Evolutionary conservation across 345 rosid species (phyloP), one percentile per base, ranked within the genome.

Genomic region (Rubroshorea leprosula): DNA sequence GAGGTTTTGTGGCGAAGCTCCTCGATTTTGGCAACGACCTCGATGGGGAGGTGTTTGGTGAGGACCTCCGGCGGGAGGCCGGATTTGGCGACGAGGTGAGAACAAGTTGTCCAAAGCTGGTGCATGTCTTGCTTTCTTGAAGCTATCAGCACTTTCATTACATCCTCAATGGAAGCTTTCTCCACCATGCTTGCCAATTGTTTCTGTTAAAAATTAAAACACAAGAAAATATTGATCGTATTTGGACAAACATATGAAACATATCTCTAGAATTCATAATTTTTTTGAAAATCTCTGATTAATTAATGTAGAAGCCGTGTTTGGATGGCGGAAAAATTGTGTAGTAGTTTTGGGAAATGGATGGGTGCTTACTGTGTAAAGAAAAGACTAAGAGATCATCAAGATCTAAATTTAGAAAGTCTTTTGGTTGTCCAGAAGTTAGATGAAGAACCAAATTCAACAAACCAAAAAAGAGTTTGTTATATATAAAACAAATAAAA

Each of bases 71-170:
- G 83, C 0, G 97, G 99, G 9, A 94, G 77, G 48, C 99, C 99
- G 16, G 99, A 89, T 58, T 94, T 94, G 58, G 99, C 89, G 5
- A 87, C 99, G 7, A 94, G 81, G 74, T 94, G 99, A 50, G 97
- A 94, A 60, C 97, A 94, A 53, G 97, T 90, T 1, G 89, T 78
- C 99, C 99, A 94, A 41, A 94, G 73, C 55, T 87, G 99, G 55
- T 87, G 95, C 97, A 90, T 85, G 57, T 87, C 99, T 81, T 90
- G 99, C 65, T 84, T 94, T 69, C 97, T 79, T 49, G 99, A 94
- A 35, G 99, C 97, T 68, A 85, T 78, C 5, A 94, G 73, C 6
- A 94, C 99, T 66, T 90, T 94, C 99, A 94, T 87, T 9, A 94
- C 96, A 71, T 94, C 99, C 70, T 94, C 99, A 41, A 90, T 90